Conservation (phyloP, 108 stramenopile genomes). For the Aurantiochytrium sp. region DNA sequence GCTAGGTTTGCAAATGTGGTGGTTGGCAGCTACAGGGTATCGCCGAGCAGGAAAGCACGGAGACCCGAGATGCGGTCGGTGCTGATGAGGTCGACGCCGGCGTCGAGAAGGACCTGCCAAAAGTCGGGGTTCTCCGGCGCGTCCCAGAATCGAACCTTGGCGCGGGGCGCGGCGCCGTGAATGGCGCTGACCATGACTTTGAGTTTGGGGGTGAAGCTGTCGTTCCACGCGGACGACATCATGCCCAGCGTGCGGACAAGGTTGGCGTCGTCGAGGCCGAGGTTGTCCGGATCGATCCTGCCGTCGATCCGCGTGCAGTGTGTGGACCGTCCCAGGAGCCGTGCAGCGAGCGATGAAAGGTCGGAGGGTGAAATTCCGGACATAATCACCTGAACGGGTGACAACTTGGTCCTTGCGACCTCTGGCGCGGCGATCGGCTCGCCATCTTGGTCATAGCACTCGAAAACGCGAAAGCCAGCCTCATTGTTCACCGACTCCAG, state of each 20-base stretch:
- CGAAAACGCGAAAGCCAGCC: neutral
- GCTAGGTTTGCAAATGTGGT: too few species aligned
- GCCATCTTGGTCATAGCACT: neutral
- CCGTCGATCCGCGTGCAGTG: constrained; percentile 8
- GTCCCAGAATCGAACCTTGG: constrained; percentile 10
- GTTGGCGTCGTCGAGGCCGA: neutral
- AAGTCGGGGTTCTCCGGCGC: neutral
- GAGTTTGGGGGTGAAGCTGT: neutral
- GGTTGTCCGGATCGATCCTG: neutral
- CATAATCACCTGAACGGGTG: neutral
- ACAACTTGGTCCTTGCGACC: neutral
- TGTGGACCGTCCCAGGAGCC: neutral
- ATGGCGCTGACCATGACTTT: neutral
- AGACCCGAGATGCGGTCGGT: neutral
- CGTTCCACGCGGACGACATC: neutral
- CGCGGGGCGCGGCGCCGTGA: neutral
- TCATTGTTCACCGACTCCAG: neutral
- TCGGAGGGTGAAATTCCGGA: neutral
- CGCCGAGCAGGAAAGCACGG: neutral
- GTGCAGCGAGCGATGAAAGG: neutral
- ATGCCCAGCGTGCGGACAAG: neutral
- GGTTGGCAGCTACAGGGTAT: neutral
- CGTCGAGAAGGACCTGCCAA: neutral
- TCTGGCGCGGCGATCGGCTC: neutral
- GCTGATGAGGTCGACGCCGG: neutral